Evolutionary conservation across 202 grass and related monocot genomes (phyloP), one percentile per base, ranked within the genome.

Genomic region (Sporobolus alterniflorus): DNA sequence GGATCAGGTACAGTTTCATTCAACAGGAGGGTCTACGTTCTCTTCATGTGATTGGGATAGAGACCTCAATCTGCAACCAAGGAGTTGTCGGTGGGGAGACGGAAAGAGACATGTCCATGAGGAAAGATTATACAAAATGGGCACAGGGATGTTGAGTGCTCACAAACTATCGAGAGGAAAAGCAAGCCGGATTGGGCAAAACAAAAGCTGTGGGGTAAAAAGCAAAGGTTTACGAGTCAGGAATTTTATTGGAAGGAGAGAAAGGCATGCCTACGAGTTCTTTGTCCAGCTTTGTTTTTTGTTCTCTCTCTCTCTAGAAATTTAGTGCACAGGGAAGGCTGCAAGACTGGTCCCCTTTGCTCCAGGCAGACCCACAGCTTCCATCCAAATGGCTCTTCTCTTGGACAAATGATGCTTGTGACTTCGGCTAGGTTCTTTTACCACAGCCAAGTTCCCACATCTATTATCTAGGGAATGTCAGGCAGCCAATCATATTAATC

Each of bases 171-270:
- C 9, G 40, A 57, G 80, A 60, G 73, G 57, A 59, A 76, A 39
- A 69, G 74, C 31, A 61, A 68, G 73, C 69, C 68, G 6, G 74
- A 83, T 52, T 83, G 44, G 74, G 74, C 83, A 42, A 86, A 87
- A 83, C 79, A 83, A 90, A 75, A 83, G 84, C 72, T 49, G 82
- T 79, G 74, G 68, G 79, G 42, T 13, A 75, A 86, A 90, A 83
- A 74, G 73, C 71, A 17, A 74, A 78, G 83, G 62, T 64, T 87
- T 84, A 69, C 50, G 73, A 71, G 84, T 76, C 82, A 68, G 78
- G 64, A 74, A 81, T 89, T 88, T 95, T 94, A 91, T 98, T 69
- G 92, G 90, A 88, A 91, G 60, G 57, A 74, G 96, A 81, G 93
- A 96, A 95, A 98, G 93, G 92, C 30, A 46, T 65, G 66, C 65